phyloP scores from a whole-genome alignment of 2,329 filamentous ascomycete species.

The Verticillium alfalfae region DNA sequence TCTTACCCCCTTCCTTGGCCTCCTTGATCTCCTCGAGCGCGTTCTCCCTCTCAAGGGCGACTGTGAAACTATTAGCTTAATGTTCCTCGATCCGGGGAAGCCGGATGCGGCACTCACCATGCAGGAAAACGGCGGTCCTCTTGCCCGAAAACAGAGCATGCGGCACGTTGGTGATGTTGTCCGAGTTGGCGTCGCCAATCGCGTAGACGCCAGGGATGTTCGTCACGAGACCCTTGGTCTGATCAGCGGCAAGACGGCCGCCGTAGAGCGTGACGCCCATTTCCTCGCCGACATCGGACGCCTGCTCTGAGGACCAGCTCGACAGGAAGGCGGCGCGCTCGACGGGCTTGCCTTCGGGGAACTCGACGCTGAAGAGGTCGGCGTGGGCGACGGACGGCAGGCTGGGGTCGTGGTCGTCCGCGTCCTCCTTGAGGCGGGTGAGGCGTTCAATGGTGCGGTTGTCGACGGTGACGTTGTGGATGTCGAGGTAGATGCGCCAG shows the following conservation, averaged over 20 bases:
- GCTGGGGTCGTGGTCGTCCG: slow-evolving; percentile 32
- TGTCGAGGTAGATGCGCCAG: slow-evolving; percentile 43
- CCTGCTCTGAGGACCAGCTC: slow-evolving; percentile 41
- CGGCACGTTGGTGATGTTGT: slow-evolving; percentile 55
- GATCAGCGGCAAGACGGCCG: slow-evolving; percentile 36
- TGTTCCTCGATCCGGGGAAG: not conserved
- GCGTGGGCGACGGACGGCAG: slow-evolving; percentile 39
- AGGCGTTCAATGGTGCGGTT: slow-evolving; percentile 48
- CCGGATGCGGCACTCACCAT: slow-evolving; percentile 35
- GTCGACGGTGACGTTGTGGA: slow-evolving; percentile 47
- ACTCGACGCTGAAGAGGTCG: slow-evolving; percentile 50
- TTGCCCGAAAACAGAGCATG: slow-evolving; percentile 58
- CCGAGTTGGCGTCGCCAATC: slow-evolving; percentile 54
- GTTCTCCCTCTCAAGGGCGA: slow-evolving; percentile 33
- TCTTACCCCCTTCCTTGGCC: slow-evolving; percentile 15
- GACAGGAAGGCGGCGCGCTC: slow-evolving; percentile 47
- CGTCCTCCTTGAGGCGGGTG: slow-evolving; percentile 33
- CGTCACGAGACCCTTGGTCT: slow-evolving; percentile 37
- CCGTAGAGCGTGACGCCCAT: slow-evolving; percentile 40
- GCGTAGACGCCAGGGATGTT: slow-evolving; percentile 51
- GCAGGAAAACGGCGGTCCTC: slow-evolving; percentile 49
- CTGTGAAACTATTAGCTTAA: not conserved
- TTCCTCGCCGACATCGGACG: slow-evolving; percentile 37
- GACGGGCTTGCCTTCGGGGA: slow-evolving; percentile 35
- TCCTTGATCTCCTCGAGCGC: slow-evolving; percentile 25